Evolutionary conservation across 139 green algal genomes (phyloP), one percentile per base, ranked within the genome.

Genomic region (Nannochloris sp.): DNA sequence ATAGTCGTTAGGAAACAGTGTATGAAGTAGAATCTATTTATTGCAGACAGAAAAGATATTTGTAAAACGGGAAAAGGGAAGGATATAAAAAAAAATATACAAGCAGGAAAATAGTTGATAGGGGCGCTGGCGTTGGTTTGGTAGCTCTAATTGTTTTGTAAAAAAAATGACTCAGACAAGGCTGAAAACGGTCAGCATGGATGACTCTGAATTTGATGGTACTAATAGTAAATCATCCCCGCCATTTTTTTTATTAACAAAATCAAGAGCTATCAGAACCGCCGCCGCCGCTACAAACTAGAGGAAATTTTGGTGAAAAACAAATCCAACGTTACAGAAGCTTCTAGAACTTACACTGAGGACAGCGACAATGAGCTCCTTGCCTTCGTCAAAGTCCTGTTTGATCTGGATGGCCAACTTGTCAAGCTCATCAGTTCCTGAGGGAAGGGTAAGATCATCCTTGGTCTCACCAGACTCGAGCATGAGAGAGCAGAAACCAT

Each of bases 401-500:
- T 92, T 80, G 42, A 99, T 85, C 62, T 90, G 68, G 35, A 82
- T 62, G 15, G 88, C 85, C 68, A 95, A 84, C 80, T 91, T 95
- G 13, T 90, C 86, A 31, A 75, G 67, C 37, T 97, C 89, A 35
- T 97, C 87, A 32, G 89, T 96, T 67, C 89, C 90, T 58, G 71
- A 88, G 54, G 95, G 95, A 61, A 99, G 86, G 29, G 77, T 84
- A 33, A 99, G 84, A 77, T 99, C 92, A 61, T 99, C 94, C 71
- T 91, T 90, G 19, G 80, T 95, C 77, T 93, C 86, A 71, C 94
- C 94, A 30, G 54, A 61, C 51, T 98, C 93, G 24, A 84, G 77
- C 89, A 99, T 96, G 29, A 98, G 79, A 15, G 87, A 92, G 61
- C 95, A 84, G 55, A 95, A 97, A 76, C 90, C 94, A 71, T 99